A percentile compares a stretch with the other conserved stretches of the same genome.
These are phyloP conservation scores for Daldinia caldariorum DNA, from an alignment of 495 filamentous ascomycete species.

Conservation along the genomic window DNA sequence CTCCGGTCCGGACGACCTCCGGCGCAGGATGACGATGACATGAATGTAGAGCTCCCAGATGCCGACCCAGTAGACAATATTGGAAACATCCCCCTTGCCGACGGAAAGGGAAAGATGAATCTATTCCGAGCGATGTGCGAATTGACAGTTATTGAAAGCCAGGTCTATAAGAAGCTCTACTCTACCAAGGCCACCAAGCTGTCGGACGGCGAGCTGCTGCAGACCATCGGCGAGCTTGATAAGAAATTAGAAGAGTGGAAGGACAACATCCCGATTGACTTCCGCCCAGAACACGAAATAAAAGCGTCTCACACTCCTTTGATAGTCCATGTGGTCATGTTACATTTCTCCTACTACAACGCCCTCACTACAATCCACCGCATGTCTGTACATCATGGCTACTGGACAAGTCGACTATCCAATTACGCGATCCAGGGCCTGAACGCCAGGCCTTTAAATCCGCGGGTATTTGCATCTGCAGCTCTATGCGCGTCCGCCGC, in stretches of 20 bases:
- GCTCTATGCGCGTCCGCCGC: slow-evolving; percentile 92
- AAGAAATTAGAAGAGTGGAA: slow-evolving; percentile 96
- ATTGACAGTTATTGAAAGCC: slow-evolving; percentile 90
- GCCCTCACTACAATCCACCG: slow-evolving; percentile 97
- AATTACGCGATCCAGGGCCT: slow-evolving; percentile 95
- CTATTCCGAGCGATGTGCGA: slow-evolving; percentile 91
- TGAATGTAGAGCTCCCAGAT: slow-evolving; percentile 95
- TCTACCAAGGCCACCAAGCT: slow-evolving; percentile 91
- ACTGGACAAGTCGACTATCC: slow-evolving; percentile 94
- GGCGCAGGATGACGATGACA: slow-evolving; percentile 96
- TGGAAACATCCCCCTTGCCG: slow-evolving; percentile 88
- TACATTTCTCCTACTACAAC: slow-evolving; percentile 98
- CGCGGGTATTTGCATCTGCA: slow-evolving; percentile 92
- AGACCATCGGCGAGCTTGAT: slow-evolving; percentile 96
- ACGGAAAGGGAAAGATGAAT: slow-evolving; percentile 93
- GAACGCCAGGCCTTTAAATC: slow-evolving; percentile 90
- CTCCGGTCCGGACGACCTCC: slow-evolving; percentile 91
- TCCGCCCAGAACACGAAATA: slow-evolving; percentile 94
- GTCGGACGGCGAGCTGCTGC: slow-evolving; percentile 90
- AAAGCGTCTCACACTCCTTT: slow-evolving; percentile 88
- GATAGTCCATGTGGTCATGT: slow-evolving; percentile 88
- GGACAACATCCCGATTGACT: slow-evolving; percentile 90
- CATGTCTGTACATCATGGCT: slow-evolving; percentile 98
- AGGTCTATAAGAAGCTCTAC: slow-evolving; percentile 93
- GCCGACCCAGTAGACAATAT: slow-evolving; percentile 91